Evolutionary conservation across 176 grass and related monocot genomes (phyloP).

Genomic region (Cenchrus purpureus): DNA sequence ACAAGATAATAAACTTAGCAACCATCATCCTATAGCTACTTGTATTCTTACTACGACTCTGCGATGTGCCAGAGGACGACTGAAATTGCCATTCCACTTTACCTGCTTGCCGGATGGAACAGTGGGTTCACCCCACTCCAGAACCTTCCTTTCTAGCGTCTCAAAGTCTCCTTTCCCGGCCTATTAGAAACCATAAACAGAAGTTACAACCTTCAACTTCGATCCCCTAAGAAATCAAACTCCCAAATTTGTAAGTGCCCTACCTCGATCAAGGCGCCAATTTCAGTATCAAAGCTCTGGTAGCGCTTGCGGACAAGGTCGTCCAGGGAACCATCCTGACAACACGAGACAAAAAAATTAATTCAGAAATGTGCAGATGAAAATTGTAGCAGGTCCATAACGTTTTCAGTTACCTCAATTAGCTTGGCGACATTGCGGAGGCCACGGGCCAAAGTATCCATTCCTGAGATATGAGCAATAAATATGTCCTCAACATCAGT

Average conservation of each 20-base stretch:
- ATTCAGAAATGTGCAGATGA: background rate
- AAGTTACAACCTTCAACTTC: slow-evolving; percentile 2
- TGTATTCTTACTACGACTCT: background rate
- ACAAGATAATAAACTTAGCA: background rate
- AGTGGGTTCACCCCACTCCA: slow-evolving; percentile 89
- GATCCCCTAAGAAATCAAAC: background rate
- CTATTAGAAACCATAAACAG: slow-evolving; percentile 46
- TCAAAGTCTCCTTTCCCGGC: slow-evolving; percentile 87
- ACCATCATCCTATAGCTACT: background rate
- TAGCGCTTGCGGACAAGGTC: slow-evolving; percentile 97
- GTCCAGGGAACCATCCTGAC: slow-evolving; percentile 83
- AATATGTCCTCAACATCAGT: slow-evolving; percentile 98
- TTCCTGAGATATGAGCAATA: slow-evolving; percentile 93
- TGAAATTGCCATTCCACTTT: slow-evolving; percentile 6
- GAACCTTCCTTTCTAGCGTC: slow-evolving; percentile 79
- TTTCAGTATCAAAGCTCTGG: slow-evolving; percentile 87
- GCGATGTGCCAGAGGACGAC: background rate
- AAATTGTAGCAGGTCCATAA: slow-evolving; percentile 9
- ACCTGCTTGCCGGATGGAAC: slow-evolving; percentile 93
- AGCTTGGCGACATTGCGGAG: slow-evolving; percentile 83
- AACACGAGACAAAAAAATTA: background rate
- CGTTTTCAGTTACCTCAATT: slow-evolving; percentile 63
- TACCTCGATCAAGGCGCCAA: slow-evolving; percentile 82
- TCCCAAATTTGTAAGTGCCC: background rate
- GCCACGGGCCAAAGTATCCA: slow-evolving; percentile 84